Percentiles rank a stretch among this genome's conserved stretches.
phyloP scores from a whole-genome alignment of 2,329 filamentous ascomycete genomes.

The Phyllosticta paracitricarpa region DNA sequence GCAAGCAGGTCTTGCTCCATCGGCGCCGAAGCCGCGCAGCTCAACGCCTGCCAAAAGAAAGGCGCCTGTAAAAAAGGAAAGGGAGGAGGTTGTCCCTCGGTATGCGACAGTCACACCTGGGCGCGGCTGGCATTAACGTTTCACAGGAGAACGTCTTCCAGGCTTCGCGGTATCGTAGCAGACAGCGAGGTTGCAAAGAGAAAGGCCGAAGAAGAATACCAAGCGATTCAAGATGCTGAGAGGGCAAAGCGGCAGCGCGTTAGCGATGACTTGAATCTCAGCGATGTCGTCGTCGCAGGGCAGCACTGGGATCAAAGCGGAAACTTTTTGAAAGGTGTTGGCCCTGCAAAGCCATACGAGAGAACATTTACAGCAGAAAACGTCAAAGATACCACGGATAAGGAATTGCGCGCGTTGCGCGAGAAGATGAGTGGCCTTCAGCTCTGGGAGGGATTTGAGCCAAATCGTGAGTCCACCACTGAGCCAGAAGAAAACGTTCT shows the following conservation, averaged over 20 bases:
- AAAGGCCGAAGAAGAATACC: slow-evolving; percentile 56
- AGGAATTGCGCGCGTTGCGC: slow-evolving; percentile 61
- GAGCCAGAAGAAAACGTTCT: not conserved
- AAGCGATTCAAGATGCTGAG: slow-evolving; percentile 47
- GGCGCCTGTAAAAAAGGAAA: slow-evolving; percentile 39
- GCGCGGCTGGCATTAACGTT: not conserved
- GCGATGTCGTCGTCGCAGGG: slow-evolving; percentile 70
- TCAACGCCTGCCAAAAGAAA: slow-evolving; percentile 35
- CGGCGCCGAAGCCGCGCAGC: slow-evolving; percentile 39
- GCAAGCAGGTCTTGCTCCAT: slow-evolving; percentile 57
- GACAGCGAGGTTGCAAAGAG: slow-evolving; percentile 59
- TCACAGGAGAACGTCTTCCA: slow-evolving; percentile 44
- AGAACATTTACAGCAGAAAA: slow-evolving; percentile 82
- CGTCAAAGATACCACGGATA: slow-evolving; percentile 67
- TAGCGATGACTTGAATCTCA: slow-evolving; percentile 60
- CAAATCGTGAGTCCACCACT: slow-evolving; percentile 50
- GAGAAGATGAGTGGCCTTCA: slow-evolving; percentile 67
- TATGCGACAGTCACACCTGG: slow-evolving; percentile 10
- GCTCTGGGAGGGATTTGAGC: slow-evolving; percentile 75
- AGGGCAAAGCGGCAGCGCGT: slow-evolving; percentile 54
- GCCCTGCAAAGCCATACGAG: slow-evolving; percentile 69
- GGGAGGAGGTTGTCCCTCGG: slow-evolving; percentile 47
- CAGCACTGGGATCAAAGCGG: slow-evolving; percentile 62
- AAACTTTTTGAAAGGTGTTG: slow-evolving; percentile 56
- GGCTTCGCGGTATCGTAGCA: slow-evolving; percentile 52